Evolutionary conservation across 2,329 filamentous ascomycete species (phyloP), one percentile per base, ranked within the genome.

Genomic region (Botryotinia narcissicola): DNA sequence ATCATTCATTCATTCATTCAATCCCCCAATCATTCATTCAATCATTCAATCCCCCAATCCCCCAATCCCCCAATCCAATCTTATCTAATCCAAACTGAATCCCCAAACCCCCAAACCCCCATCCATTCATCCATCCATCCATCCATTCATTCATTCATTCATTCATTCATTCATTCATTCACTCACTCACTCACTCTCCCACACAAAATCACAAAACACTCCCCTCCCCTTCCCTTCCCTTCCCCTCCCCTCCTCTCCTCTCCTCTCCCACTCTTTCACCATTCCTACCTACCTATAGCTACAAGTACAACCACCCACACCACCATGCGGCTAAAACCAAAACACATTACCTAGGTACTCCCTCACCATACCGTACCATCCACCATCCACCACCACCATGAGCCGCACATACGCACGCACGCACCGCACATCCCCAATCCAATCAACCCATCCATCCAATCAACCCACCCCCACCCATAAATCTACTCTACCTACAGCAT

Each of bases 251-350:
- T 20, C 20, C 46, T 10, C 12, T n/a, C 25, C 25, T 25, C 48
- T n/a, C 14, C 48, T n/a, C 42, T 64, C 44, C 42, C 70, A 71
- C 44, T 57, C 35, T 71, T 32, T 46, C 44, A 44, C 44, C 44
- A 8, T 20, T 18, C 12, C 40, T 40, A 40, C 40, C 12, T 12
- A 4, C 14, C 12, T 14, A 42, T 42, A 42, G 12, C 40, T 14
- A 42, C 40, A 42, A 42, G 40, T 42, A 42, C 18, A 44, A 1
- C 44, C 44, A 48, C 46, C 8, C 25, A 4, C 12, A 16, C 42
- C 25, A 54, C 25, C 48, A 51, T 71, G 70, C 70, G 70, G 70
- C 70, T 71, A 71, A 64, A 71, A 64, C 54, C 32, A 37, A 9
- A n/a, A n/a, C 48, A 42, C 40, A 12, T 3, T 14, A 40, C 40